A percentile compares a stretch with the other conserved stretches of the same genome.
phyloP scores from a whole-genome alignment of 345 rosid species.

The Geranium brycei region DNA sequence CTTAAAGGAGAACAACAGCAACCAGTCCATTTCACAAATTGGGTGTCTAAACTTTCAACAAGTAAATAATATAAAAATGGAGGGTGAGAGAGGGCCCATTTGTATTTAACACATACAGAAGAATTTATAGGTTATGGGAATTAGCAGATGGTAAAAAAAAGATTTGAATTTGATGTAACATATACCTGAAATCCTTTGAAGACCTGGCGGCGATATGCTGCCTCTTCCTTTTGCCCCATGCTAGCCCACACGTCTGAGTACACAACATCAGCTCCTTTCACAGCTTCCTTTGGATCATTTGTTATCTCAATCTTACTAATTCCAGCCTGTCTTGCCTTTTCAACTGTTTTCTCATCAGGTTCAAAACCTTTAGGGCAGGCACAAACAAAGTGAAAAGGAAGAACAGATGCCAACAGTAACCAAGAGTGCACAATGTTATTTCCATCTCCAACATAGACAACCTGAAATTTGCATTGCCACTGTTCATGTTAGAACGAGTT shows the following conservation, averaged over 20 bases:
- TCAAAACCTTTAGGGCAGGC: conserved; percentile 86
- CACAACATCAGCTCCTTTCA: conserved; percentile 86
- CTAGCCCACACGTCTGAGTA: conserved; percentile 99
- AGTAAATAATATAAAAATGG: background rate
- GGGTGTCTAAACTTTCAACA: too few relatives aligned
- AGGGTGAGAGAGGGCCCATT: background rate
- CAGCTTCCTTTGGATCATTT: conserved; percentile 81
- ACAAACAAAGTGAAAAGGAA: conserved; percentile 93
- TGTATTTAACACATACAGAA: too few relatives aligned
- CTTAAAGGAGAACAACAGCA: too few relatives aligned
- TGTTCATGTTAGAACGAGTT: conserved; percentile 3
- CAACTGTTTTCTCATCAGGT: conserved; percentile 64
- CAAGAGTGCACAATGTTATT: conserved; percentile 94
- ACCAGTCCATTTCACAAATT: too few relatives aligned
- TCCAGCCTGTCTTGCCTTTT: conserved; percentile 62
- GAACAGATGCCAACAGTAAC: conserved; percentile 74
- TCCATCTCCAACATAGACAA: conserved; percentile 95
- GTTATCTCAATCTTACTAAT: conserved; percentile 83
- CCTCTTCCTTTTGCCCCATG: conserved; percentile 97
- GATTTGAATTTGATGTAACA: background rate
- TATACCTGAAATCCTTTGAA: conserved; percentile 89
- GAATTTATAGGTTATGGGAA: too few relatives aligned
- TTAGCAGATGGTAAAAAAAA: background rate
- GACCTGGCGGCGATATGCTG: conserved; percentile 59
- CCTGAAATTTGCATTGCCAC: conserved; percentile 30